Evolutionary conservation across 2,329 filamentous ascomycete genomes (phyloP), one percentile per base, ranked within the genome.

Genomic region (Fusarium poae): DNA sequence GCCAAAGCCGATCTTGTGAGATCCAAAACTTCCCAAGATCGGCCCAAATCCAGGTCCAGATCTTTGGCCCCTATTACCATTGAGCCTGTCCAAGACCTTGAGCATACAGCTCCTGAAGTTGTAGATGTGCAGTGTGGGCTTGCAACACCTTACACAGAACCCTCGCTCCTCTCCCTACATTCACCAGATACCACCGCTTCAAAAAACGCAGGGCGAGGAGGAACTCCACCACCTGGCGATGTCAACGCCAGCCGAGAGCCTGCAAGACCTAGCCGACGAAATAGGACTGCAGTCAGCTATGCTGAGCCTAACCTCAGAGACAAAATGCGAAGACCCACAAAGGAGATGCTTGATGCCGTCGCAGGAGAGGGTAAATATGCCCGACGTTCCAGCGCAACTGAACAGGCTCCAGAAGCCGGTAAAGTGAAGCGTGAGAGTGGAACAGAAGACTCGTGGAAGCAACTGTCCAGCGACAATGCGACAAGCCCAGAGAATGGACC

Each of bases 301-400:
- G 91, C 92, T 13, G 92, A 95, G 77, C 92, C 92, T 2, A 95
- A 92, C 73, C 82, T 96, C 42, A 86, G 91, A 65, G 91, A 90
- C 75, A 96, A 96, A 80, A 94, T 96, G 92, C 87, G 92, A 61
- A 86, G 92, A 62, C 92, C 92, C 23, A 92, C 90, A 2, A 92
- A 92, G 75, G 88, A 92, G 68, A 79, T 94, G 12, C 87, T 91
- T 35, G 91, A 94, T 77, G 92, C 92, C 2, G 92, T 95, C 16
- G 80, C 85, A 13, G 88, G 86, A n/a, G 86, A 91, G 70, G 86
- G 84, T 32, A 89, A 85, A 74, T 82, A 84, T 61, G 60, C 83
- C 68, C 75, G 82, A 50, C 78, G 81, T 55, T 79, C 77, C 25
- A 85, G 82, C 64, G 79, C 72, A 44, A 73, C 61, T 40, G 78